Evolutionary conservation across 176 grass and related monocot species (phyloP).

Genomic region (Triticum aestivum): DNA sequence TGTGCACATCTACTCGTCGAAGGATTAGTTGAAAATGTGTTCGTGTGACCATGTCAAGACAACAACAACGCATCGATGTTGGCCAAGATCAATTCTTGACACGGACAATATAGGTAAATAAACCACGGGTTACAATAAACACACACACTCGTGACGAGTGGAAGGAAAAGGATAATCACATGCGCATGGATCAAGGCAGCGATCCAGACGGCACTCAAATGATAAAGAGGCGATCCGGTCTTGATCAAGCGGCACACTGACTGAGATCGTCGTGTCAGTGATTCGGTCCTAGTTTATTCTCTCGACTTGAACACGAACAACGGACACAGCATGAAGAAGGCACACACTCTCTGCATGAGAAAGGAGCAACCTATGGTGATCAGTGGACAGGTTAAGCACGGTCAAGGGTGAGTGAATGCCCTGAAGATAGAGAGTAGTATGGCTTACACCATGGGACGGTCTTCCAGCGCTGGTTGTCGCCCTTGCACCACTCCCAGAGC

Average conservation of each 20-base stretch:
- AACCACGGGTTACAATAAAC: too few relatives aligned
- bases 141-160: too few relatives aligned
- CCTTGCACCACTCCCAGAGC: constrained; percentile 78
- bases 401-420: too few relatives aligned
- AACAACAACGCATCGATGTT: too few relatives aligned
- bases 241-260: not conserved
- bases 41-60: too few relatives aligned
- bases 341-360: not conserved
- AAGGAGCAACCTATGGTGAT: not conserved
- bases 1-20: too few relatives aligned
- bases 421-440: constrained; percentile 10
- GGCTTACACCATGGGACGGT: constrained; percentile 61
- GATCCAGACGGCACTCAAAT: not conserved
- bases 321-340: not conserved
- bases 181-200: not conserved
- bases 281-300: constrained; percentile 12
- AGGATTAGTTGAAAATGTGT: too few relatives aligned
- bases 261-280: not conserved
- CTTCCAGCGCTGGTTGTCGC: constrained; percentile 93
- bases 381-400: not conserved
- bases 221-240: not conserved
- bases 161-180: too few relatives aligned
- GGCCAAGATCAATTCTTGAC: too few relatives aligned
- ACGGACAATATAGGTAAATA: too few relatives aligned
- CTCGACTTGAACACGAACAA: not conserved